Evolutionary conservation across 306 rosid genomes (phyloP).

Genomic region (Citrullus amarus): DNA sequence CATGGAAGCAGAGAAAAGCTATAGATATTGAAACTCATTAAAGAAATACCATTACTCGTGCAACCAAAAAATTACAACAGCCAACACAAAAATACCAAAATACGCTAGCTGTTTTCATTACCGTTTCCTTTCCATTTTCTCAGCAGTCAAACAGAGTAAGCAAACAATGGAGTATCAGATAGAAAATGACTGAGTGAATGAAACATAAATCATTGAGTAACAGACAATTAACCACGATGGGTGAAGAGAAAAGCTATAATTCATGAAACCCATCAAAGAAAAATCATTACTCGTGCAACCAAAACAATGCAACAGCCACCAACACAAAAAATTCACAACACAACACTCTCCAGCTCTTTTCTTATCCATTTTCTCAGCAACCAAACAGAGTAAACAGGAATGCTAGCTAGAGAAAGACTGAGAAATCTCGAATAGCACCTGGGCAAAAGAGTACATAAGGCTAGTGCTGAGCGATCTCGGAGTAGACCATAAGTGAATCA

Average conservation of each 20-base stretch:
- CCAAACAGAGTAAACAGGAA: neutral
- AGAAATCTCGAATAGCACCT: conserved; percentile 23
- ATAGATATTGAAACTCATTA: neutral
- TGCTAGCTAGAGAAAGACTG: neutral
- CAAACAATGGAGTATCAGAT: neutral
- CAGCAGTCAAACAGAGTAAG: neutral
- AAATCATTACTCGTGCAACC: neutral
- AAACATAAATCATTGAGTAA: neutral
- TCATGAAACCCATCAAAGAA: neutral
- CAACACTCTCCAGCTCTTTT: neutral
- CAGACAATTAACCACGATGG: neutral
- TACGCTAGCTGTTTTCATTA: neutral
- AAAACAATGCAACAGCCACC: neutral
- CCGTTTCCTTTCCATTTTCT: neutral
- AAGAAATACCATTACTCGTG: neutral
- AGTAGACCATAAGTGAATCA: conserved; percentile 70
- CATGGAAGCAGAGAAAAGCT: neutral
- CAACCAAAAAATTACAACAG: neutral
- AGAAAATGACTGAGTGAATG: neutral
- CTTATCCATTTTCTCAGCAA: neutral
- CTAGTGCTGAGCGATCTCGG: conserved; percentile 74
- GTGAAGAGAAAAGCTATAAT: neutral
- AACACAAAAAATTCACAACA: neutral
- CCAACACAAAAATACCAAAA: neutral
- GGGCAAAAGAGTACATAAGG: conserved; percentile 75